These are phyloP conservation scores for Kalaharituber pfeilii DNA, from an alignment of 2,329 filamentous ascomycete species.

Conservation along the genomic window DNA sequence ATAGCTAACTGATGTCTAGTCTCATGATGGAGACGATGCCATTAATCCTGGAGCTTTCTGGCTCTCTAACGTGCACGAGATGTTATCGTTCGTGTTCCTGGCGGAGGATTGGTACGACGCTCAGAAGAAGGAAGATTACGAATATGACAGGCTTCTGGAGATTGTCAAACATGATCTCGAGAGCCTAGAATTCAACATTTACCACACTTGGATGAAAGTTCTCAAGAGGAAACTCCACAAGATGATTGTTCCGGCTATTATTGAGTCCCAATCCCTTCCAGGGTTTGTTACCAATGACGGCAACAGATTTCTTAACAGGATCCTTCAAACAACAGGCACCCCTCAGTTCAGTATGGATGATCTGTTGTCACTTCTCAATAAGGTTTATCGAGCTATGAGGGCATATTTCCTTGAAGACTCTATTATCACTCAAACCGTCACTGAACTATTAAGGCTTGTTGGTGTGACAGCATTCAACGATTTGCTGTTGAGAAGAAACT, in stretches of 20 bases:
- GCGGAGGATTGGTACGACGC: slow-evolving; percentile 99
- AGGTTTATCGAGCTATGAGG: slow-evolving; percentile 97
- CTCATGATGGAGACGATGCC: slow-evolving; percentile 90
- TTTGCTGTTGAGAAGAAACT: slow-evolving; percentile 90
- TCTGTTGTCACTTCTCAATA: slow-evolving; percentile 83
- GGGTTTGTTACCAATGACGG: slow-evolving; percentile 98
- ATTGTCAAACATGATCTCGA: slow-evolving; percentile 99
- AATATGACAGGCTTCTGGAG: slow-evolving; percentile 91
- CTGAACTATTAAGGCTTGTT: slow-evolving; percentile 78
- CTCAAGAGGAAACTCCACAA: slow-evolving; percentile 98
- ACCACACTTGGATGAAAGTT: slow-evolving; percentile 99
- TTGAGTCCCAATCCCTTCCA: slow-evolving; percentile 93
- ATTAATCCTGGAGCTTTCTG: slow-evolving; percentile 97
- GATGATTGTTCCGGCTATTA: slow-evolving; percentile 99
- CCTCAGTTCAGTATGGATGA: slow-evolving; percentile 99
- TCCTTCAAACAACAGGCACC: slow-evolving; percentile 72
- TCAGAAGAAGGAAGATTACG: slow-evolving; percentile 97
- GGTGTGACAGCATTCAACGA: slow-evolving; percentile 98
- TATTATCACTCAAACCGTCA: slow-evolving; percentile 90
- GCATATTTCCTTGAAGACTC: slow-evolving; percentile 92
- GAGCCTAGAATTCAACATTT: slow-evolving; percentile 98
- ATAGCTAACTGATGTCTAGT: slow-evolving; percentile 26
- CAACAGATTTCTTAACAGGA: slow-evolving; percentile 93
- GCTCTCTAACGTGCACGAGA: slow-evolving; percentile 98
- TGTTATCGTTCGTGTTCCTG: slow-evolving; percentile 98